Percentiles rank a stretch among this genome's conserved stretches.
Conservation (phyloP, 2,329 filamentous ascomycete genomes). For the Trichoderma citrinoviride region DNA sequence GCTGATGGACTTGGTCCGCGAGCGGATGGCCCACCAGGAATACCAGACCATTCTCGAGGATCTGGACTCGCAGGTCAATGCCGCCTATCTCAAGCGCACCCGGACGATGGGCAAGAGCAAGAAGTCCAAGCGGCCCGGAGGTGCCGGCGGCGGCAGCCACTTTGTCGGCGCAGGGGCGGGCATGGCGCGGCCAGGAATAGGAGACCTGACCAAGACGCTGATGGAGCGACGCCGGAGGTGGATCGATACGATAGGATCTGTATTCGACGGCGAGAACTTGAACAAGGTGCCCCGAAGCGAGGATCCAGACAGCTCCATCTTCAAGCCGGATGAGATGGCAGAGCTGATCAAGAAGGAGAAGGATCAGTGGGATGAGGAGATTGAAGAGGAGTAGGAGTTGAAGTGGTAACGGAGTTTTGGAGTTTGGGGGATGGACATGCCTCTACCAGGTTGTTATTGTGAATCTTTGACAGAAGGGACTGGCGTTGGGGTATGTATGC, state of each 20-base stretch:
- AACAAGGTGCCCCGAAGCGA: slow-evolving; percentile 65
- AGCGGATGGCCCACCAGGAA: slow-evolving; percentile 93
- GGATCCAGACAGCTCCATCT: slow-evolving; percentile 68
- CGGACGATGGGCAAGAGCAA: slow-evolving; percentile 92
- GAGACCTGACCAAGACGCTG: slow-evolving; percentile 83
- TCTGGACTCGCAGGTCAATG: slow-evolving; percentile 89
- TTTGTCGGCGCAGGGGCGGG: slow-evolving; percentile 56
- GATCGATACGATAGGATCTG: slow-evolving; percentile 86
- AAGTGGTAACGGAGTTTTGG: neutral
- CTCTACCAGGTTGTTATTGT: neutral
- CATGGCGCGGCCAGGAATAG: slow-evolving; percentile 74
- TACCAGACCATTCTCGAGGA: slow-evolving; percentile 97
- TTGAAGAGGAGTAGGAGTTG: slow-evolving; percentile 57
- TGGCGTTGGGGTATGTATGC: slow-evolving; percentile 2
- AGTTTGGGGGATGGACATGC: neutral
- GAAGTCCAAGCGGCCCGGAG: slow-evolving; percentile 79
- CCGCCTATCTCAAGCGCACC: slow-evolving; percentile 92
- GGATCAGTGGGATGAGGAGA: slow-evolving; percentile 78
- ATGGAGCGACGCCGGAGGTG: slow-evolving; percentile 90
- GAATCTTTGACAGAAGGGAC: neutral
- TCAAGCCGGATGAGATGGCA: slow-evolving; percentile 69
- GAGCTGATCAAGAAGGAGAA: slow-evolving; percentile 71
- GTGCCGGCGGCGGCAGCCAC: slow-evolving; percentile 70
- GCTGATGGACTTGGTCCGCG: slow-evolving; percentile 81
- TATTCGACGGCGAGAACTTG: slow-evolving; percentile 81